Base-by-base conservation (phyloP, 1,284 basidiomycete genomes). In the Puccinia polysora region DNA sequence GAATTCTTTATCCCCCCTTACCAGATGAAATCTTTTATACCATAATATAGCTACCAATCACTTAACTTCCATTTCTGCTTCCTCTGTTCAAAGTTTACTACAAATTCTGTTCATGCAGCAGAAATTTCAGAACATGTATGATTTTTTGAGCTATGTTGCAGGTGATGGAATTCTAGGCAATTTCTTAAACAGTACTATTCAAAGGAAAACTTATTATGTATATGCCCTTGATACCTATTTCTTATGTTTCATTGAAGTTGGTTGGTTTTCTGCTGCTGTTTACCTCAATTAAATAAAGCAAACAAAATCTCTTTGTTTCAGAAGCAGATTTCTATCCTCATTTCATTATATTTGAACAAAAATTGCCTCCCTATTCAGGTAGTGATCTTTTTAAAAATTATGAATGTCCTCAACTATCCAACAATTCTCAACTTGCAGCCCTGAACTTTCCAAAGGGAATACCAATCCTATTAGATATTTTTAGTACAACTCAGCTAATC, bases 141-240 rank as follows among this genome's bases (percentile, higher is more conserved):
- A 91, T 76, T 90, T 87, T 0, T 80, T 97, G 38, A 85, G 90
- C n/a, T 82, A 87, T 8, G 85, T 95, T 25, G 93, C 91, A 0
- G 94, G 94, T 0, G 94, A 97, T 78, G 94, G 94, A 4, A 83
- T 92, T 50, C 78, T 93, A 7, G 90, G 94, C 78, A 94, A 97
- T 80, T 83, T 95, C n/a, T 78, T 96, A 77, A 97, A 98, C 78
- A 95, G 94, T 1, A 86, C 97, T 62, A 88, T 90, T 0, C 81
- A 85, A 50, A 87, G 92, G 67, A 78, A 83, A 8, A 43, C 58
- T 36, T 84, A 89, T 65, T 88, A 89, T 0, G 80, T 81, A 20
- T 83, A 83, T 55, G 93, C 91, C 0, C 85, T 97, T 56, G 47
- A 73, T 3, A 79, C 81, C 49, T 86, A 87, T 50, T 91, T 93